phyloP scores from a whole-genome alignment of 2,329 filamentous ascomycete genomes.

The Trichoderma atroviride region DNA sequence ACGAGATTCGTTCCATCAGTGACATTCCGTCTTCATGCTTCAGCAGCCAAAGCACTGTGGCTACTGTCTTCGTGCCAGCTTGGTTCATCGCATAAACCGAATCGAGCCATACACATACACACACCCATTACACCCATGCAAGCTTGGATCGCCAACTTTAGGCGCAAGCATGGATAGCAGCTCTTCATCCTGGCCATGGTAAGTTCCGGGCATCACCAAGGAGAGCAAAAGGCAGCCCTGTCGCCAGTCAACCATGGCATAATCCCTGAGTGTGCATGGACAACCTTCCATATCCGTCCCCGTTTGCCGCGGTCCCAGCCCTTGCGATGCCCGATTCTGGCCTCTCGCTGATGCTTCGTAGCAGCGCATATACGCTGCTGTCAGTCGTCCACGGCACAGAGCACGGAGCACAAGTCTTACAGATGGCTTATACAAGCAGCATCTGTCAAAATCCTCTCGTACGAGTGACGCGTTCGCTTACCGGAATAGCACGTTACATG shows the following conservation, averaged over 20 bases:
- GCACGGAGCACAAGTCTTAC: conserved; percentile 11
- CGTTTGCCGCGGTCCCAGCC: conserved; percentile 9
- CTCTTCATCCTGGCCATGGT: conserved; percentile 2
- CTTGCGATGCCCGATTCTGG: not conserved
- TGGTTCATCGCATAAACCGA: conserved; percentile 7
- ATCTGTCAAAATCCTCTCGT: not conserved
- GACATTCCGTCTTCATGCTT: not conserved
- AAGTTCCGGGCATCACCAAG: conserved; percentile 13
- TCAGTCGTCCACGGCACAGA: not conserved
- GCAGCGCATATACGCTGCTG: not conserved
- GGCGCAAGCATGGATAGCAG: not conserved
- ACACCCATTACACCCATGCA: conserved; percentile 8
- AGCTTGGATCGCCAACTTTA: conserved; percentile 11
- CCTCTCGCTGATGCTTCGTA: not conserved
- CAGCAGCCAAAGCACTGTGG: not conserved
- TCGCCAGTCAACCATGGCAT: conserved; percentile 5
- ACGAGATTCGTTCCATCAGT: not conserved
- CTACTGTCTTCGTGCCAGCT: not conserved
- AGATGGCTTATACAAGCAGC: not conserved
- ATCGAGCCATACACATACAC: conserved; percentile 11
- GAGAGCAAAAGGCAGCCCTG: conserved; percentile 14
- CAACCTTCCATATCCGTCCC: conserved; percentile 26
- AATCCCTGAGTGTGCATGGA: not conserved
- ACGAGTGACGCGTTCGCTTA: not conserved
- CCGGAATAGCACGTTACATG: conserved; percentile 22